Conservation (phyloP, 2,329 filamentous ascomycete genomes). For the Fusarium buxicola region DNA sequence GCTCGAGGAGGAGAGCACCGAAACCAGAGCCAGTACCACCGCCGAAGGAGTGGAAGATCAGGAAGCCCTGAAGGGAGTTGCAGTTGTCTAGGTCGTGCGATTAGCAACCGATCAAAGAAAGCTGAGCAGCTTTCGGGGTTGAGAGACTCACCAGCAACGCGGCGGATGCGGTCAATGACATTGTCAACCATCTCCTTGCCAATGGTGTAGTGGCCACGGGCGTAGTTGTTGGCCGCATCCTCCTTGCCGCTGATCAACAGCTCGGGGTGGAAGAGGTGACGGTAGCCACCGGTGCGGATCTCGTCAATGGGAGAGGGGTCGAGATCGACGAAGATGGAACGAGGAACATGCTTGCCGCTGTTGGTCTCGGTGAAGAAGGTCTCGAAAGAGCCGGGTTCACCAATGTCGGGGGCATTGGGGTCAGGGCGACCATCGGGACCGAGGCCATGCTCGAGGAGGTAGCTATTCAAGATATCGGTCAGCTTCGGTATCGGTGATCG, state of each 20-base stretch:
- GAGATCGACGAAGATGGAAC: slow-evolving; percentile 78
- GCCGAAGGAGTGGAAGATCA: slow-evolving; percentile 81
- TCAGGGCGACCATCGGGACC: slow-evolving; percentile 72
- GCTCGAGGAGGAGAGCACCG: slow-evolving; percentile 77
- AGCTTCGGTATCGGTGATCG: slow-evolving; percentile 28
- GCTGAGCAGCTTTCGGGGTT: not conserved
- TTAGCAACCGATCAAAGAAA: slow-evolving; percentile 26
- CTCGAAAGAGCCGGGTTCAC: slow-evolving; percentile 74
- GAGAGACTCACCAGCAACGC: slow-evolving; percentile 69
- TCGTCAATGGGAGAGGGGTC: slow-evolving; percentile 80
- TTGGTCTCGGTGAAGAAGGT: slow-evolving; percentile 81
- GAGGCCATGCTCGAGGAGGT: slow-evolving; percentile 79
- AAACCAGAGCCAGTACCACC: slow-evolving; percentile 80
- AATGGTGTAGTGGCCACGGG: slow-evolving; percentile 80
- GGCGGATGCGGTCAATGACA: slow-evolving; percentile 77
- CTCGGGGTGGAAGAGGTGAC: slow-evolving; percentile 78
- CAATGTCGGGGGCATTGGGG: slow-evolving; percentile 68
- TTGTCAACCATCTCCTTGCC: slow-evolving; percentile 81
- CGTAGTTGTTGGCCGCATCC: slow-evolving; percentile 83
- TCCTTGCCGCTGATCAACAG: slow-evolving; percentile 79
- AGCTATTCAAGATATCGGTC: slow-evolving; percentile 58
- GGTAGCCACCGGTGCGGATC: slow-evolving; percentile 76
- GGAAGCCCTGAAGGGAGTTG: slow-evolving; percentile 77
- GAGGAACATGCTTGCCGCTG: slow-evolving; percentile 77
- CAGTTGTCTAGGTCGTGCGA: slow-evolving; percentile 69